These are phyloP conservation scores for Mycena latifolia DNA, from an alignment of 768 basidiomycete genomes.

Conservation along the genomic window DNA sequence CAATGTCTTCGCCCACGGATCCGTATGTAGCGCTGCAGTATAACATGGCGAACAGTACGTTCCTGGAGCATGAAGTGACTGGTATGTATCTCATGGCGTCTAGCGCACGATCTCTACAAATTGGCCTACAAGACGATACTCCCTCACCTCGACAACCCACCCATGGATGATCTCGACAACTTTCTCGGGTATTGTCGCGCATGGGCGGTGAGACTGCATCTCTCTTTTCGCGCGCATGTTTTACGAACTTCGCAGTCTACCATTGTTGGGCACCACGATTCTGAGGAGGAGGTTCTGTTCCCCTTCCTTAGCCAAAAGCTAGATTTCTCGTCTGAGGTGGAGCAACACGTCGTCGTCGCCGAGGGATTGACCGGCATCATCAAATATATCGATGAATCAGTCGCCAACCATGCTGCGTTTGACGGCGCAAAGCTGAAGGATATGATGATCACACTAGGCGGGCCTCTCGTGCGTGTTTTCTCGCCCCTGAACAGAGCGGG, in stretches of 20 bases:
- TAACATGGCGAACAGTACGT: constrained; percentile 36
- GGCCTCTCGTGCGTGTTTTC: constrained; percentile 45
- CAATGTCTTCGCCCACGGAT: constrained; percentile 16
- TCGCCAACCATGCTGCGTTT: constrained; percentile 45
- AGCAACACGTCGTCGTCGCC: constrained; percentile 52
- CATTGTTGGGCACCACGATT: constrained; percentile 51
- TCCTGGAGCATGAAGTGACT: background rate
- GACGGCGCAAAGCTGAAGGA: constrained; percentile 42
- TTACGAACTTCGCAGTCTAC: constrained; percentile 27
- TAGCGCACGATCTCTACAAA: constrained; percentile 52
- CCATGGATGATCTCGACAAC: constrained; percentile 50
- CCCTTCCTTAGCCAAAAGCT: constrained; percentile 51
- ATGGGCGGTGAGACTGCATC: constrained; percentile 41
- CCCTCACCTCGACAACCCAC: constrained; percentile 48
- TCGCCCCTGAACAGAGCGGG: background rate
- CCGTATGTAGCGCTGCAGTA: constrained; percentile 29
- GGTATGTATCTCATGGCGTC: background rate
- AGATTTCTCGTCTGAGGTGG: constrained; percentile 51
- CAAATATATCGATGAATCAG: constrained; percentile 38
- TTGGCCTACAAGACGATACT: constrained; percentile 51
- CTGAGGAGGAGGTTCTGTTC: constrained; percentile 52
- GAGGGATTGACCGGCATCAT: constrained; percentile 43
- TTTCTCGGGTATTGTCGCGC: constrained; percentile 55
- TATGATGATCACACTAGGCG: constrained; percentile 43
- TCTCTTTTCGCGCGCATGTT: background rate